Evolutionary conservation across 371 early-diverging fungal genomes (phyloP).

Genomic region (Lichtheimia ornata): DNA sequence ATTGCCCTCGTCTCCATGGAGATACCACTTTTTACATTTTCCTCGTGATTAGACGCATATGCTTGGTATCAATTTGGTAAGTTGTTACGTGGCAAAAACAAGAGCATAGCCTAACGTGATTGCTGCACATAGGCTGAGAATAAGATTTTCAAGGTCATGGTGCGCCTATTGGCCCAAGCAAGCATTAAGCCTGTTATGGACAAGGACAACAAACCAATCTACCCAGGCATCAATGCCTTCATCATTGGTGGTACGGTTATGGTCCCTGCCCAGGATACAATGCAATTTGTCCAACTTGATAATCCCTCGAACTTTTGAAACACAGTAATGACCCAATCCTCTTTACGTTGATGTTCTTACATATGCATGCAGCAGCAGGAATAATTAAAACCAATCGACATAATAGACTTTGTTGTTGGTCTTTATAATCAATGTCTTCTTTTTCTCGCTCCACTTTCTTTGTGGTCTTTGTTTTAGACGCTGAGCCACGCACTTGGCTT

Average conservation of each 20-base stretch:
- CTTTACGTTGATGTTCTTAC: no score
- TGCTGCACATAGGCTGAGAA: slow-evolving; percentile 2
- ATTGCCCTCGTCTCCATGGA: not conserved
- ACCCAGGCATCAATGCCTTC: not conserved
- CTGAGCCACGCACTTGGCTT: no score
- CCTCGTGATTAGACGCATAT: not conserved
- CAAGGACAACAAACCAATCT: not conserved
- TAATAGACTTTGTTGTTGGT: no score
- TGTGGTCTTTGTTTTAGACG: no score
- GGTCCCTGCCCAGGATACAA: not conserved
- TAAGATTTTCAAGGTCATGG: not conserved
- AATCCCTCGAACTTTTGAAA: slow-evolving; percentile 1
- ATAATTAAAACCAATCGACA: no score
- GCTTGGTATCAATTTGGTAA: not conserved
- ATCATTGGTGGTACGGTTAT: not conserved
- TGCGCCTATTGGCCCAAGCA: not conserved
- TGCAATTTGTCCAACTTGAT: slow-evolving; percentile 8
- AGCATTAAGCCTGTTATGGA: not conserved
- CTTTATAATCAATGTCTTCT: no score
- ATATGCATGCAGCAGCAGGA: no score
- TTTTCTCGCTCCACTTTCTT: no score
- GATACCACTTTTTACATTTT: not conserved
- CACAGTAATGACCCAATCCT: no score
- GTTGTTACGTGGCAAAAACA: not conserved
- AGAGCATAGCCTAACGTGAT: not conserved